Evolutionary conservation across 1,139 yeast species (phyloP), one percentile per base, ranked within the genome.

Genomic region (Nakaseomyces delphensis): DNA sequence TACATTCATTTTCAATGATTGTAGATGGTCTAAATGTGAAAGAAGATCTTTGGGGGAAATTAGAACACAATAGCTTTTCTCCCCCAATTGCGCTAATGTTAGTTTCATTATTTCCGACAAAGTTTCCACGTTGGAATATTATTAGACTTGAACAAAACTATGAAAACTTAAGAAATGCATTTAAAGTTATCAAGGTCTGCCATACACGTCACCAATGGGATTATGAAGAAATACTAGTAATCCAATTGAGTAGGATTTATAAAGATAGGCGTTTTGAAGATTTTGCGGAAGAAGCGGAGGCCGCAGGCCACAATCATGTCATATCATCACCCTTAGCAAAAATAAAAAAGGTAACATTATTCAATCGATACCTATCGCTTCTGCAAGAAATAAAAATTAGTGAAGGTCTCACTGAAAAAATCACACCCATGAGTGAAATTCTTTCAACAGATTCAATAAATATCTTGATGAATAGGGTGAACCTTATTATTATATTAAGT

Each of bases 381-480:
- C 23, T 60, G 9, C 35, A 45, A 10, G 24, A 44, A 2, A 35
- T 44, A n/a, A 33, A 37, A 3, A 16, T 57, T 9, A 43, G 52
- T 3, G 37, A 42, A 18, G 44, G 52, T 11, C 38, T 49, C 13
- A 38, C 54, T 10, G 63, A 60, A 43, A 51, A 47, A 39, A 48
- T 60, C 6, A 56, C 54, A n/a, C 63, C 64, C 1, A 48, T 58
- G 33, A 51, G 62, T 21, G 56, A 55, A 19, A 43, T 59, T 6
- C 39, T 50, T 1, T 25, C 24, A 3, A 41, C 41, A 16, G 53
- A 53, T 37, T 40, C 53, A 5, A 31, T 46, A 7, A 44, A 54
- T 2, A 51, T 54, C 13, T 25, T 60, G 16, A 47, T 46, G 7
- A 60, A 60, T 38, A 48, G 64, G 39, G 42, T 59, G 1, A 59